phyloP scores from a whole-genome alignment of 2,329 filamentous ascomycete genomes.

The Fusarium sterilihyphosum region DNA sequence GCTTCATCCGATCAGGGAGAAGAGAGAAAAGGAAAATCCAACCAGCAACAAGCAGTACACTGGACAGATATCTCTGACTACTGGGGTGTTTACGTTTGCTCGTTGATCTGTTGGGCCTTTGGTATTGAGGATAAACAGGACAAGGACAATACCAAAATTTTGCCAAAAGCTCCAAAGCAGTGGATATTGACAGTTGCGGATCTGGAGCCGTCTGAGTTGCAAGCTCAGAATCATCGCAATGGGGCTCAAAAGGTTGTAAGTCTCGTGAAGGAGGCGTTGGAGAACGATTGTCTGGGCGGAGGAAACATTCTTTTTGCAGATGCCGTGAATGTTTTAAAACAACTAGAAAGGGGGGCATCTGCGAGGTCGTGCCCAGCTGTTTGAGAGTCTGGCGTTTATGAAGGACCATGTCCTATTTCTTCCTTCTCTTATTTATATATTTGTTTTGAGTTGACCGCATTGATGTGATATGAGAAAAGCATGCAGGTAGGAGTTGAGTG shows the following conservation, averaged over 20 bases:
- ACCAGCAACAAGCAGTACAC: slow-evolving; percentile 14
- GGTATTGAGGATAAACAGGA: slow-evolving; percentile 48
- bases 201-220: slow-evolving; percentile 52
- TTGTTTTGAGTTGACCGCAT: background rate
- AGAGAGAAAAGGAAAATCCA: slow-evolving; percentile 2
- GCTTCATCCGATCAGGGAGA: background rate
- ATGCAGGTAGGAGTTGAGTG: slow-evolving; percentile 15
- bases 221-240: slow-evolving; percentile 51
- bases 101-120: slow-evolving; percentile 69
- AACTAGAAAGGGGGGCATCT: slow-evolving; percentile 57
- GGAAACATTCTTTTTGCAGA: slow-evolving; percentile 63
- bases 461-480: slow-evolving; percentile 5
- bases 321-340: slow-evolving; percentile 62
- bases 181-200: slow-evolving; percentile 56
- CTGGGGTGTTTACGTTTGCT: slow-evolving; percentile 66
- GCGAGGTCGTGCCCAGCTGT: slow-evolving; percentile 40
- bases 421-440: background rate
- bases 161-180: slow-evolving; percentile 44
- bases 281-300: slow-evolving; percentile 59
- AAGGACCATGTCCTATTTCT: background rate
- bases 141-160: slow-evolving; percentile 31
- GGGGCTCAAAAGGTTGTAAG: slow-evolving; percentile 59
- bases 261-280: slow-evolving; percentile 58
- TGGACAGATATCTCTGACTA: slow-evolving; percentile 59
- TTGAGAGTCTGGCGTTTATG: slow-evolving; percentile 3